Percentiles rank a stretch among this genome's conserved stretches.
phyloP scores from a whole-genome alignment of 495 filamentous ascomycete genomes.

The Aspergillus kassunensis region DNA sequence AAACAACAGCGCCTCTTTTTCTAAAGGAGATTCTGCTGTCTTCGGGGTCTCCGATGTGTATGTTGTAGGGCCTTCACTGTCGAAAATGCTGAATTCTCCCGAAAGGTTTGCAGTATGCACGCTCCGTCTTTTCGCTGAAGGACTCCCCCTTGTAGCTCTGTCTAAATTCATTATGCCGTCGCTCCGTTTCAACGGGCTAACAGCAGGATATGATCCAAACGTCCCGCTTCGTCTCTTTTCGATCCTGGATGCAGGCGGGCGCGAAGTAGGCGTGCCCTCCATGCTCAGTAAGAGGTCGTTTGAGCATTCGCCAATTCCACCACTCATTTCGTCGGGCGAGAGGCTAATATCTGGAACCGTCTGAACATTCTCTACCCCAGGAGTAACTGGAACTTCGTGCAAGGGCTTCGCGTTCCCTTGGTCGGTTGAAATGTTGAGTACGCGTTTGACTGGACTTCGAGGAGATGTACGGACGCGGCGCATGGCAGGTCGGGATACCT shows the following conservation, averaged over 20 bases:
- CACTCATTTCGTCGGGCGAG: constrained; percentile 36
- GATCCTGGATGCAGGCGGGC: constrained; percentile 39
- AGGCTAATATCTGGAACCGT: constrained; percentile 30
- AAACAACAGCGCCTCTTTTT: constrained; percentile 24
- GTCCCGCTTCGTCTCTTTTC: constrained; percentile 48
- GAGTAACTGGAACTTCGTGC: constrained; percentile 31
- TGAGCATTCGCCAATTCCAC: constrained; percentile 31
- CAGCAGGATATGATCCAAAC: constrained; percentile 51
- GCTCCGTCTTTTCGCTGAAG: constrained; percentile 82
- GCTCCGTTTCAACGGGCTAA: constrained; percentile 87
- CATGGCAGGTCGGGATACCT: constrained; percentile 42
- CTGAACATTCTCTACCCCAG: constrained; percentile 56
- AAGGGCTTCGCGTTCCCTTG: constrained; percentile 61
- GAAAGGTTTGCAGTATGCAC: constrained; percentile 62
- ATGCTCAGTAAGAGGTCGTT: constrained; percentile 38
- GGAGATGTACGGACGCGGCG: constrained; percentile 61
- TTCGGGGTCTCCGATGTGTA: constrained; percentile 18
- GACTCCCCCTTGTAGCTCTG: constrained; percentile 69
- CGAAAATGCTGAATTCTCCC: constrained; percentile 69
- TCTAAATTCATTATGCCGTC: constrained; percentile 88
- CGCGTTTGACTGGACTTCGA: constrained; percentile 72
- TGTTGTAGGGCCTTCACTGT: constrained; percentile 27
- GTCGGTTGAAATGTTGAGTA: constrained; percentile 63
- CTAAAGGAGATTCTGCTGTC: constrained; percentile 23
- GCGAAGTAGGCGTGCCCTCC: constrained; percentile 48